phyloP scores from a whole-genome alignment of 768 basidiomycete genomes.

The Suillus tomentosus region DNA sequence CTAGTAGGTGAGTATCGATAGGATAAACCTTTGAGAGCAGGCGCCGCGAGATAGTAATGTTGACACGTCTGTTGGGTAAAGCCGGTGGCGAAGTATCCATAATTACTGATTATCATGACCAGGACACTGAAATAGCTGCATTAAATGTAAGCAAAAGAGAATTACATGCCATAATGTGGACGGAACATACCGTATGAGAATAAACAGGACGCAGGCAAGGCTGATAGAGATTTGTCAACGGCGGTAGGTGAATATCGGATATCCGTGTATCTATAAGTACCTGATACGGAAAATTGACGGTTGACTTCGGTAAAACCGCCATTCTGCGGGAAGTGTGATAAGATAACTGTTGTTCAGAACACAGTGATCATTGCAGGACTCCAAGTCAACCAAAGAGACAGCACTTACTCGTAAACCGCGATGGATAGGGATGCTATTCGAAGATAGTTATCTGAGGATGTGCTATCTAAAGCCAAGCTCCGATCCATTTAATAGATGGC shows the following conservation, averaged over 20 bases:
- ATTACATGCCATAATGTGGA: too few relatives aligned
- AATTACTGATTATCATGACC: conserved; percentile 52
- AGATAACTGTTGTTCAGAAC: conserved; percentile 27
- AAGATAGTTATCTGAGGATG: conserved; percentile 31
- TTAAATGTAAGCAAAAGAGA: neutral
- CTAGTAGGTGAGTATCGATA: neutral
- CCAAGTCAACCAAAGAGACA: neutral
- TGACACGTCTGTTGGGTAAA: conserved; percentile 53
- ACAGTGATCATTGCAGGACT: neutral
- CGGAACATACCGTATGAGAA: conserved; percentile 34
- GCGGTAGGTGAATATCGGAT: neutral
- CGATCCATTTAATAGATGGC: neutral
- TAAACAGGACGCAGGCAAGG: conserved; percentile 33
- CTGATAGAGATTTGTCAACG: conserved; percentile 14
- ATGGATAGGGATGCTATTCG: conserved; percentile 39
- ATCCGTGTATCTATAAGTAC: conserved; percentile 14
- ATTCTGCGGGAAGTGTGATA: conserved; percentile 35
- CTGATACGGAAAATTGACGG: conserved; percentile 27
- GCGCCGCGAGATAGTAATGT: conserved; percentile 51
- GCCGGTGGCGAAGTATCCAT: conserved; percentile 55
- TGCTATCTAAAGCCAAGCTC: neutral
- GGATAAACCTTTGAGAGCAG: conserved; percentile 59
- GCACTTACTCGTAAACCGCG: conserved; percentile 39
- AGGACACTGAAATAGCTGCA: conserved; percentile 43
- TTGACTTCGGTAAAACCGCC: conserved; percentile 37